Base-by-base conservation (phyloP, 345 rosid genomes). In the Passiflora organensis region DNA sequence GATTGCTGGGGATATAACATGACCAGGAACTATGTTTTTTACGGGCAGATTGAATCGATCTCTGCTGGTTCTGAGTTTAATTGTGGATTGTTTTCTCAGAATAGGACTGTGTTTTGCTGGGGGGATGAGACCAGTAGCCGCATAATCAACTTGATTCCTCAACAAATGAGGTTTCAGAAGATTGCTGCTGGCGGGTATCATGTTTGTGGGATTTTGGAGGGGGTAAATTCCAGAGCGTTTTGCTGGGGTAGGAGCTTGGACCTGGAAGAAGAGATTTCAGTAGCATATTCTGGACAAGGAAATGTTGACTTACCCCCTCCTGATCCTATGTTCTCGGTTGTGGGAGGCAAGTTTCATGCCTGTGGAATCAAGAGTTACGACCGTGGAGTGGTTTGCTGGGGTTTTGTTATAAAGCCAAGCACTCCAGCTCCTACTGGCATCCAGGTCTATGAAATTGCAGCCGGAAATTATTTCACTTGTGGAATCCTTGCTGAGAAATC, bases 1-100 rank as follows among this genome's bases (percentile, higher is more conserved):
- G 99, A 93, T 82, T 93, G 99, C 63, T 93, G 99, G 99, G 99
- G 99, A 0, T 93, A 93, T 66, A 93, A 93, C 62, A 86, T 93
- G 99, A 93, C 99, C 2, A 80, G 72, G 55, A 93, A 75, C 70
- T 78, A 80, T 66, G 83, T 67, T 21, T 82, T 89, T 69, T 83
- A 84, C 5, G 89, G 91, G 39, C 88, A 72, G 70, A 72, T 93
- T 25, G 81, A 74, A 41, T 89, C 86, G 1, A 79, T 89, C 43
- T 84, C 97, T 0, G 95, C 99, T n/a, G 99, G 99, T 39, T 78
- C 99, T 0, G 99, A 76, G 70, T 93, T 93, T 46, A 86, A 86
- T 67, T 93, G 99, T 6, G 99, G 96, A 1, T 49, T 93, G 66
- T 86, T 86, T 32, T 72, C 80, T 15, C 69, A 72, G 59, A 91